Base-by-base conservation (phyloP, 257 asterid species). In the Nicotiana paniculata region DNA sequence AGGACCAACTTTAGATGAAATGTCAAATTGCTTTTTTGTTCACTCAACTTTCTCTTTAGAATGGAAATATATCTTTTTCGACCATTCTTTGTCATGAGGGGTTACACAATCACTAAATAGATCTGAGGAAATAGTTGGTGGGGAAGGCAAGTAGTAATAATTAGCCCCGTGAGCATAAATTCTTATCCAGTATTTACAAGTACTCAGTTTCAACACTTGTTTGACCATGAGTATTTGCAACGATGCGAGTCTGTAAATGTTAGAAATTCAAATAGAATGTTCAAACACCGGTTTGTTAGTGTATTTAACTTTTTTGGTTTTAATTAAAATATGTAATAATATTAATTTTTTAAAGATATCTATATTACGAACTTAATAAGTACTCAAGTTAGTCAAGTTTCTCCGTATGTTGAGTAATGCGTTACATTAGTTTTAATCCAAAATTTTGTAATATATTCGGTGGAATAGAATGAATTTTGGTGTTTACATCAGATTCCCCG, bases 11-110 rank as follows among this genome's bases (percentile, higher is more conserved):
- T 74, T 75, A 51, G 5, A 15, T 3, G 53, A 75, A 75, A 75
- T 75, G 63, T 43, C 62, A 75, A 75, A 51, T 26, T 75, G 53
- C 79, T 51, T 75, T 67, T 75, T 75, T 51, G 46, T 51, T 75
- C 43, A 15, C 63, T 75, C 43, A 48, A 26, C 6, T 7, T 48
- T 15, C 28, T 74, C 59, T 74, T 72, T 21, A 6, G 79, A 7
- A 26, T 46, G n/a, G 79, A 72, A 5, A 8, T 12, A 8, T 12
- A 46, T 74, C 79, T 75, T 75, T 74, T 51, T 51, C 63, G 46
- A 48, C 63, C 43, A 1, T 51, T 75, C 79, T 26, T 51, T 75
- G 63, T 75, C 63, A 75, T 2, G 79, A 75, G 26, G 79, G 79
- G 79, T 75, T 75, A 21, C 79, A 46, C 28, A 75, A 51, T 26